Evolutionary conservation across 2,329 filamentous ascomycete genomes (phyloP), one percentile per base, ranked within the genome.

Genomic region (Fusarium incarnatum): DNA sequence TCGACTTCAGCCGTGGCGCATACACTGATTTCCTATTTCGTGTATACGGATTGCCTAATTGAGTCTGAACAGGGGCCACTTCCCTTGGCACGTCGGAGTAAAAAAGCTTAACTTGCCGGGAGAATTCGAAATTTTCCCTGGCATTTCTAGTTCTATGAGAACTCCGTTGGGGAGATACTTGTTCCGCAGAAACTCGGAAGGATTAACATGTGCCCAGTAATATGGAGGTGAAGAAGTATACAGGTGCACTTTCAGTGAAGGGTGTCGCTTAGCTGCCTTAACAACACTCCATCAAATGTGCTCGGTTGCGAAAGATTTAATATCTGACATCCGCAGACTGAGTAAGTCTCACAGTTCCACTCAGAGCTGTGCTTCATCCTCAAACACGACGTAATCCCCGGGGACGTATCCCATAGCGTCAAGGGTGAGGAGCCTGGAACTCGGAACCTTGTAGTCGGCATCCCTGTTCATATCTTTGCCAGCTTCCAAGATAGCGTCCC

Each of bases 1-100:
- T 57, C 22, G 53, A 44, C 30, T 41, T 50, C n/a, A 40, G 25
- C 20, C 53, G 37, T 60, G 42, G 27, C 64, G 70, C 74, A 71
- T 74, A 71, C 60, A 76, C 74, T 74, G 57, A 60, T 71, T 75
- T 70, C 68, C 73, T 20, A 28, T 65, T 56, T 74, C 30, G 64
- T 53, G 69, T 50, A 73, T 32, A 75, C 73, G 72, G 56, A 65
- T 72, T 73, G 52, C 73, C 71, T 49, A 52, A 67, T 71, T 28
- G 16, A 58, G 71, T 58, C 28, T 11, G 12, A 32, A 9, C 54
- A 49, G 32, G 45, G 48, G 18, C 34, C 37, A 58, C 52, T 64
- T 64, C 22, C 27, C 23, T 23, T 30, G 16, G 18, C 27, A 27
- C 8, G 15, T 13, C 7, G 5, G 46, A 45, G 48, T 9, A 5